Evolutionary conservation across 129 eudicot species (phyloP).

Genomic region (Scalesia atractyloides): DNA sequence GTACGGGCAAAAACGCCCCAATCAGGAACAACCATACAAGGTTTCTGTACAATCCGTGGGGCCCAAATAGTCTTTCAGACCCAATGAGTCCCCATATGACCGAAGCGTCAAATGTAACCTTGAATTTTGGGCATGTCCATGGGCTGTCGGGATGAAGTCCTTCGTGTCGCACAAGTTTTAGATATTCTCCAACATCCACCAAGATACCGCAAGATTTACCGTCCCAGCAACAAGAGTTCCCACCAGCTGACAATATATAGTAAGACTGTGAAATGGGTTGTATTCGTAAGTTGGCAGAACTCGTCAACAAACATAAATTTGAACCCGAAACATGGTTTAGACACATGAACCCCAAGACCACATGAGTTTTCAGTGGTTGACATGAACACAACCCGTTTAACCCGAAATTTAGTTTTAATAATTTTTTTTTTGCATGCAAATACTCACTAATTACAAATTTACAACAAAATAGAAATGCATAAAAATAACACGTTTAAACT

Average conservation of each 20-base stretch:
- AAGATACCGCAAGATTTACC: slow-evolving; percentile 76
- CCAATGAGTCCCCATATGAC: slow-evolving; percentile 96
- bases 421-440: background rate
- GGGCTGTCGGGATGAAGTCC: slow-evolving; percentile 88
- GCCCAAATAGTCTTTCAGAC: slow-evolving; percentile 75
- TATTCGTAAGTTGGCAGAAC: background rate
- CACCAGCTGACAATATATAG: slow-evolving; percentile 47
- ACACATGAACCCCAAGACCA: background rate
- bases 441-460: background rate
- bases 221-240: slow-evolving; percentile 86
- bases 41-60: slow-evolving; percentile 81
- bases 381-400: too few species aligned
- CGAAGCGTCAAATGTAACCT: slow-evolving; percentile 84
- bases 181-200: slow-evolving; percentile 92
- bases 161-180: slow-evolving; percentile 79
- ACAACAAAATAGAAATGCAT: too few species aligned
- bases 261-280: background rate
- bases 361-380: background rate
- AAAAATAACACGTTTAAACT: too few species aligned
- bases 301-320: background rate
- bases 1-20: slow-evolving; percentile 85
- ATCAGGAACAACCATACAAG: slow-evolving; percentile 86
- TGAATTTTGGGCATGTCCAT: slow-evolving; percentile 95
- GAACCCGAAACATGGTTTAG: background rate
- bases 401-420: background rate